Evolutionary conservation across 1,284 basidiomycete genomes (phyloP).

Genomic region (Cryptococcus sp.): DNA sequence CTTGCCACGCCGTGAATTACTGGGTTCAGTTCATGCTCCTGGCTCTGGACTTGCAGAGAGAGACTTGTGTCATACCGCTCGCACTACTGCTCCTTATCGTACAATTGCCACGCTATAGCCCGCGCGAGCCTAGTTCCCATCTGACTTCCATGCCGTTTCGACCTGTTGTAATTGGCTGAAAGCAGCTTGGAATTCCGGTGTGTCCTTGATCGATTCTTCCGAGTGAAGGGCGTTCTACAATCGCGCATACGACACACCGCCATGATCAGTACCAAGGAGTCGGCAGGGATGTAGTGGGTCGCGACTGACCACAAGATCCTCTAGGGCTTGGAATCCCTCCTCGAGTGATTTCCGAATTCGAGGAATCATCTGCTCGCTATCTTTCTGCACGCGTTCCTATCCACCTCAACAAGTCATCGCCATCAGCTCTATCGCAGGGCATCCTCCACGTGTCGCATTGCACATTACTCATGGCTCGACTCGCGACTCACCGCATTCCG

Average conservation of each 20-base stretch:
- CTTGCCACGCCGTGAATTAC: too few species aligned
- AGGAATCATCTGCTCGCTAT: slow-evolving; percentile 77
- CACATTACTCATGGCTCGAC: background rate
- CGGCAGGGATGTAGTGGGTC: background rate
- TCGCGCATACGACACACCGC: too few species aligned
- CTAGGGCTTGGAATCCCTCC: slow-evolving; percentile 65
- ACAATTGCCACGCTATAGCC: too few species aligned
- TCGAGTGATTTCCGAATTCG: slow-evolving; percentile 66
- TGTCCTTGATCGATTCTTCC: slow-evolving; percentile 24
- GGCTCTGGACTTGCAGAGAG: too few species aligned
- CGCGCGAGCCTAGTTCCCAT: slow-evolving; percentile 12
- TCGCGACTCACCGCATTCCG: slow-evolving; percentile 70
- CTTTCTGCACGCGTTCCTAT: slow-evolving; percentile 72
- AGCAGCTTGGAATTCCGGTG: slow-evolving; percentile 34
- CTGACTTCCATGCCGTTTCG: slow-evolving; percentile 25
- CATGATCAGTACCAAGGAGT: background rate
- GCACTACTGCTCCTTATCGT: too few species aligned
- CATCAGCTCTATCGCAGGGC: too few species aligned
- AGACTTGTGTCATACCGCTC: too few species aligned
- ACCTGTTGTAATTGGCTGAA: slow-evolving; percentile 27
- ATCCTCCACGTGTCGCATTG: too few species aligned
- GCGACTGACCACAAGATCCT: slow-evolving; percentile 68
- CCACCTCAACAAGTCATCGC: background rate
- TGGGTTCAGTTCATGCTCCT: too few species aligned
- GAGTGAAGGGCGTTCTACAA: slow-evolving; percentile 23